Base-by-base conservation (phyloP, 2,329 filamentous ascomycete genomes). In the Diplodia seriata region DNA sequence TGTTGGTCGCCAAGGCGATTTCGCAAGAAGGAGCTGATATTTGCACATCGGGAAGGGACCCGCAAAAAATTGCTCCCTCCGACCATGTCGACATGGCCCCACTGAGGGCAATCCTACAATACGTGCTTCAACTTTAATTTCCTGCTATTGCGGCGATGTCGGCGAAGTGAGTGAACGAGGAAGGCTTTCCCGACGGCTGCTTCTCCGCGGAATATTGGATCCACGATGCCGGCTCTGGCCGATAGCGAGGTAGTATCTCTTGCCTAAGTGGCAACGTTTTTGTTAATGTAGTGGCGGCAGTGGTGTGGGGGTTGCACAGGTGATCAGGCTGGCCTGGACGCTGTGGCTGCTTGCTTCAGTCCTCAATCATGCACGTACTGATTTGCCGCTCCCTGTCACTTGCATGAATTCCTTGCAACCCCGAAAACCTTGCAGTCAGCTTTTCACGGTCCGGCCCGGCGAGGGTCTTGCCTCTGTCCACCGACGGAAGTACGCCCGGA, bases 1-100 rank as follows among this genome's bases (percentile, higher is more conserved):
- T 47, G 43, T 47, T 47, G 43, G 18, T 12, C 12, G 59, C 43
- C 59, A 51, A 63, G 47, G 59, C 12, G 12, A 51, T 51, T 38
- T 63, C 59, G 59, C 59, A 63, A 63, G 47, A 63, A 26, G 47
- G 59, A 51, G 33, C 59, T 36, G 59, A 50, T 50, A 63, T 63
- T 63, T 47, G 59, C 47, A 51, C 59, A 63, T 63, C 47, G 29
- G 3, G 20, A 8, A 1, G 7, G n/a, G 43, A 38, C 59, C 59
- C 59, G 59, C 59, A 33, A 36, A 43, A 47, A 47, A 20, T 20
- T 11, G 43, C 43, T 47, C 43, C n/a, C 43, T n/a, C 43, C 11
- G 40, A 15, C 20, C 43, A 56, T n/a, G 12, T 26, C 51, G 51
- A 54, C 26, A 33, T 54, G 23, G 31, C 54, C 54, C 54, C 54